Conservation (phyloP, 495 filamentous ascomycete genomes). For the Daldinia caldariorum region DNA sequence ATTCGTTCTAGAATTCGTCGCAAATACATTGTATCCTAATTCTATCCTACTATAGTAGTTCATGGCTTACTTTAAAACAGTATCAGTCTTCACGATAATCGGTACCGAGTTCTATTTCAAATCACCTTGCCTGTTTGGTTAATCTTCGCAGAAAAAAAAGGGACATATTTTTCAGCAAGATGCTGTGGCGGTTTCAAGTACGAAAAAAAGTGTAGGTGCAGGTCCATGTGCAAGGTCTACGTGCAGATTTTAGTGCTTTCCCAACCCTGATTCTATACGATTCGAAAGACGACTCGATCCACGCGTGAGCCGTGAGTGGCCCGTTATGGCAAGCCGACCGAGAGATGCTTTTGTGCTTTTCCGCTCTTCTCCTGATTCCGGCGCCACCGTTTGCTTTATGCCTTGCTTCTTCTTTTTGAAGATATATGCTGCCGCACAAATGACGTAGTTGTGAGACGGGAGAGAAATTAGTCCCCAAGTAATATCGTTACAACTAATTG, state of each 20-base stretch:
- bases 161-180: conserved; percentile 20
- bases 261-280: conserved; percentile 29
- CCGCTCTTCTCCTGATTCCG: conserved; percentile 8
- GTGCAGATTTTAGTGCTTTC: not conserved
- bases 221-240: too few relatives aligned
- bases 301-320: conserved; percentile 33
- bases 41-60: not conserved
- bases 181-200: conserved; percentile 36
- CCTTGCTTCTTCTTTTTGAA: conserved; percentile 22
- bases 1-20: conserved; percentile 9
- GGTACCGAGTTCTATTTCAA: conserved; percentile 11
- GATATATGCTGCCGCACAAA: conserved; percentile 23
- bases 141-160: conserved; percentile 3
- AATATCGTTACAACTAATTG: conserved; percentile 19
- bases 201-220: conserved; percentile 1
- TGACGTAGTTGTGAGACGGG: conserved; percentile 36
- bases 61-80: not conserved
- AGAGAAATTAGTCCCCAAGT: conserved; percentile 32
- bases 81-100: not conserved
- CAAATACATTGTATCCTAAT: conserved; percentile 3
- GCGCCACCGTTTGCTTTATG: conserved; percentile 18
- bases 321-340: conserved; percentile 30
- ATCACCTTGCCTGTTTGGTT: not conserved
- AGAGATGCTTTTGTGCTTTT: conserved; percentile 8
- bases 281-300: conserved; percentile 37